Evolutionary conservation across 2,329 filamentous ascomycete species (phyloP), one percentile per base, ranked within the genome.

Genomic region (Ustilaginoidea virens): DNA sequence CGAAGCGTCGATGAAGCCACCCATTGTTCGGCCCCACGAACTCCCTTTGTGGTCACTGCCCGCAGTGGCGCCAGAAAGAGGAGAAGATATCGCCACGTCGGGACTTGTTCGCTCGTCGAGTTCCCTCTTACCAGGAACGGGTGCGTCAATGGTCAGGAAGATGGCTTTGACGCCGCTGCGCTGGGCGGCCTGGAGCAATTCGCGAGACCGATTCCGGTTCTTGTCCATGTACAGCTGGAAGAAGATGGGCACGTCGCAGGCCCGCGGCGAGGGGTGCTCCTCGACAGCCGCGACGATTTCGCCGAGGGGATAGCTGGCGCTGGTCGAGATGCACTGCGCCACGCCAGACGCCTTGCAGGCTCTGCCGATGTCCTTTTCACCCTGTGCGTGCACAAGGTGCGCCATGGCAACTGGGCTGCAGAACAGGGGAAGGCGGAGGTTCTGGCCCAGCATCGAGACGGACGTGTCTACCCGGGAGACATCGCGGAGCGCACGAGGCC

Each of bases 191-290:
- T 41, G 46, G 2, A 76, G 45, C 1, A 74, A 46, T 2, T 49
- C 49, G 35, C 62, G 61, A 11, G 66, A 66, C 33, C 67, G 63
- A 7, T 43, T 31, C 0, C 67, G 55, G 35, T 71, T 55, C 39
- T 63, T 65, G 46, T 74, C 63, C 28, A 74, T 66, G 39, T 76
- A 77, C 5, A 77, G 54, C 43, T 75, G 70, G 41, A 73, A 72
- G 53, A 72, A 69, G n/a, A n/a, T n/a, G n/a, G n/a, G n/a, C n/a
- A n/a, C n/a, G n/a, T n/a, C n/a, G n/a, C n/a, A n/a, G n/a, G n/a
- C n/a, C n/a, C n/a, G n/a, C n/a, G n/a, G n/a, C n/a, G n/a, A n/a
- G 4, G 35, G 28, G 18, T 32, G 27, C 18, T 35, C 9, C 16
- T 27, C 27, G 11, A 21, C 30, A 8, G 31, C 38, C 3, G 33